These are phyloP conservation scores for Letharia columbiana DNA, from an alignment of 495 filamentous ascomycete species.

Conservation along the genomic window DNA sequence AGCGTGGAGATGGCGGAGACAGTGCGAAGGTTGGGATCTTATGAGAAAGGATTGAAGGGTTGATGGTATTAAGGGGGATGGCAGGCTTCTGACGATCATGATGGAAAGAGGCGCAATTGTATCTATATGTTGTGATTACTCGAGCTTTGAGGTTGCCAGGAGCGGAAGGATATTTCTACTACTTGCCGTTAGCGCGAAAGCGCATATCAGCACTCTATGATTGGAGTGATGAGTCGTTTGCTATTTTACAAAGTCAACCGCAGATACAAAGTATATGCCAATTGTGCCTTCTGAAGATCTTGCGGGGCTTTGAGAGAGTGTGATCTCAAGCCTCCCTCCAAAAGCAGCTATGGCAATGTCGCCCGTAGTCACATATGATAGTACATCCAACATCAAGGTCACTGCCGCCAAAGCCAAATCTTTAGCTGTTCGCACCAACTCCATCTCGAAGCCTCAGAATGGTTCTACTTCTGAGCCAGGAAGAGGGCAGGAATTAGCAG, in stretches of 20 bases:
- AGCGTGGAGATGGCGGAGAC: slow-evolving; percentile 17
- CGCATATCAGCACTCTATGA: not conserved
- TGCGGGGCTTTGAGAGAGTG: not conserved
- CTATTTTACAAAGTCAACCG: not conserved
- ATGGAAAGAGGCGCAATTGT: not conserved
- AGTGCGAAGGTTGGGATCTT: not conserved
- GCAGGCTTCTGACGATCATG: slow-evolving; percentile 9
- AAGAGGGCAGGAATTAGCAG: slow-evolving; percentile 55
- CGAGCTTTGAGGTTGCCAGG: not conserved
- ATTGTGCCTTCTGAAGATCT: not conserved
- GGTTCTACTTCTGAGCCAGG: slow-evolving; percentile 9
- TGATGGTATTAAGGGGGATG: not conserved
- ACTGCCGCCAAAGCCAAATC: slow-evolving; percentile 35
- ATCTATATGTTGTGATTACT: not conserved
- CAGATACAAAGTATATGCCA: not conserved
- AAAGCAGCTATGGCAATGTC: slow-evolving; percentile 36
- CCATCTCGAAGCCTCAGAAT: slow-evolving; percentile 12
- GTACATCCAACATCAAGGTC: slow-evolving; percentile 32
- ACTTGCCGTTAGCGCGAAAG: slow-evolving; percentile 10
- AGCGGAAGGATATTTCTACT: not conserved
- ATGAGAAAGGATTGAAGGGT: not conserved
- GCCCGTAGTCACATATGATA: slow-evolving; percentile 34
- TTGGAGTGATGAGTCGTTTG: not conserved
- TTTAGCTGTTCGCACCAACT: slow-evolving; percentile 31
- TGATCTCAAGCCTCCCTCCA: not conserved